Evolutionary conservation across 441 rosid species (phyloP), one percentile per base, ranked within the genome.

Genomic region (Kokia cookei): DNA sequence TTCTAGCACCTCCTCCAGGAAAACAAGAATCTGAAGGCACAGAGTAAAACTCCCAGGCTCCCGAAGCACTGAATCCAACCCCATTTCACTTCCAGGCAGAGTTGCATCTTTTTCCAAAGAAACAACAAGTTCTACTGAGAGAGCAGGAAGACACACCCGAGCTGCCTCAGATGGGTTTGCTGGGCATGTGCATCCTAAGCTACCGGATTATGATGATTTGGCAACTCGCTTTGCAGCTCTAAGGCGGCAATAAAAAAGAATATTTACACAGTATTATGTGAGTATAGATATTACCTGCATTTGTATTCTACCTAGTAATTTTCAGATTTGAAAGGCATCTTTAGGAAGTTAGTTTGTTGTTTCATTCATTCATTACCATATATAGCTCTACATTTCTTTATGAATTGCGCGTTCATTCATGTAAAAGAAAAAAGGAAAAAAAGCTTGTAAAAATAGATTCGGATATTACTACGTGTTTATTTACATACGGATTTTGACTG

Each of bases 141-240:
- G 70, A 37, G 7, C 40, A 2, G 71, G 66, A 62, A 76, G 77
- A 79, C 85, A 71, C 72, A 37, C 75, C 61, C 84, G 83, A 78
- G 74, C 88, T 24, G 57, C 71, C 7, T 86, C 88, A 12, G 72
- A 58, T 14, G 77, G 75, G 64, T n/a, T 64, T 32, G 60, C 13
- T 5, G 64, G 54, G 19, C 85, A 82, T 59, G 83, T 76, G 15
- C 87, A 82, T 66, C 84, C 82, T 3, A 85, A 77, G 59, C 71
- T 88, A 55, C 78, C 87, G 7, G 84, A 86, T 40, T 88, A 83
- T 65, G 87, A 86, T 76, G 89, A 86, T n/a, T 80, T 85, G 63
- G 86, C 83, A 51, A 76, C 79, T 68, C 74, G 79, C 65, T 53
- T 88, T 50, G 79, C 80, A 37, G 73, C 90, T 29, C 80, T 82